Conservation (phyloP, 1,284 basidiomycete species). For the Sanghuangporus sanghuang region DNA sequence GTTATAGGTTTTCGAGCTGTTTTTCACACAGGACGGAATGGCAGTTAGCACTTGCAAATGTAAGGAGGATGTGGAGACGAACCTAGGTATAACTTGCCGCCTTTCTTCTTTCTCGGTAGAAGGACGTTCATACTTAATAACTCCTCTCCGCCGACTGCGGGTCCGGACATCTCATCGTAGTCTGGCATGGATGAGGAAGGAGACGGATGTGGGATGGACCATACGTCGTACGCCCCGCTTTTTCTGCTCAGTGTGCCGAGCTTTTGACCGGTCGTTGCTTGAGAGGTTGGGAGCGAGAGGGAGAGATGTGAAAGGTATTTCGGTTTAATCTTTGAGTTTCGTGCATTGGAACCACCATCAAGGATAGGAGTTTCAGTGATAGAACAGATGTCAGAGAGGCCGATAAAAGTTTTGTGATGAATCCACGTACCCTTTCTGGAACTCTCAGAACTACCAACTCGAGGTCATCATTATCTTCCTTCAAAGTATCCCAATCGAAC, state of each 20-base stretch:
- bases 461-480: conserved; percentile 43
- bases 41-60: not conserved
- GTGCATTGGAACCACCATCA: not conserved
- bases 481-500: conserved; percentile 63
- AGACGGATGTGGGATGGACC: conserved; percentile 38
- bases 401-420: not conserved
- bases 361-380: not conserved
- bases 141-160: conserved; percentile 53
- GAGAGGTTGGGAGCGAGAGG: conserved; percentile 33
- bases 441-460: conserved; percentile 69
- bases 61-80: conserved; percentile 15
- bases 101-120: conserved; percentile 55
- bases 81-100: conserved; percentile 57
- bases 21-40: not conserved
- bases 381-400: not conserved
- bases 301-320: conserved; percentile 51
- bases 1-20: conserved; percentile 51
- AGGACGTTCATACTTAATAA: conserved; percentile 53
- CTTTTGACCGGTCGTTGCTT: conserved; percentile 27
- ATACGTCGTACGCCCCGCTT: conserved; percentile 53
- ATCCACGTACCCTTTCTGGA: conserved; percentile 52
- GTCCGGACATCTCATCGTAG: conserved; percentile 25
- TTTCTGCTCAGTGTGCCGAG: conserved; percentile 51
- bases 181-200: conserved; percentile 19
- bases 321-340: conserved; percentile 48